Evolutionary conservation across 129 eudicot species (phyloP), one percentile per base, ranked within the genome.

Genomic region (Artemisia annua): DNA sequence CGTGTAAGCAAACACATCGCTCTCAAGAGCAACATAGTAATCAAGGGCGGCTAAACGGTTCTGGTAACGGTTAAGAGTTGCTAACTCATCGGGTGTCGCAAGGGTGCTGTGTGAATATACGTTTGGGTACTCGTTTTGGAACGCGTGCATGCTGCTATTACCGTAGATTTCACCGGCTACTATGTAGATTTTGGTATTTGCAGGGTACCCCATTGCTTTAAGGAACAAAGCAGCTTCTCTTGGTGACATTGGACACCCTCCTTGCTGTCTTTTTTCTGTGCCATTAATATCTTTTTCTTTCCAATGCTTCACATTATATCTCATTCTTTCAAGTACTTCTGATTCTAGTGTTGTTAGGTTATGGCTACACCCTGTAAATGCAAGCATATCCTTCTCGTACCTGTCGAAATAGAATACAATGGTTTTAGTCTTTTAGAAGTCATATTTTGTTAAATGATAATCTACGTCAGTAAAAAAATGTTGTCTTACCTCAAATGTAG

Each of bases 211-310:
- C 95, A 88, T 83, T 70, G 98, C 96, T 83, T 90, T 88, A 70
- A 94, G 96, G 75, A 94, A 90, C 15, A 86, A 65, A 44, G 97
- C 97, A 10, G 96, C 98, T 73, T 94, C 98, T 72, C 98, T 81
- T 0, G 98, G 98, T 28, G 97, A 80, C 98, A 94, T 84, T 19
- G 98, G 98, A 80, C 98, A 94, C 20, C 91, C 93, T 4, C 98
- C 98, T 78, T 86, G 80, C 17, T 80, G 82, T 65, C 98, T 67
- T 49, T 71, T 81, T 56, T 83, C 87, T 55, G 80, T 50, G 74
- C 97, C 77, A 74, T 94, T 91, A 12, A 94, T 94, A 44, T 90
- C 97, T 71, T 94, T 94, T 76, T 94, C 98, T 71, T 94, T 94
- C 98, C 98, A 94, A 65, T 90, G 98, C 77, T 86, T 78, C 13